Evolutionary conservation across 2,329 filamentous ascomycete species (phyloP), one percentile per base, ranked within the genome.

Genomic region (Ophiostoma perfectum): DNA sequence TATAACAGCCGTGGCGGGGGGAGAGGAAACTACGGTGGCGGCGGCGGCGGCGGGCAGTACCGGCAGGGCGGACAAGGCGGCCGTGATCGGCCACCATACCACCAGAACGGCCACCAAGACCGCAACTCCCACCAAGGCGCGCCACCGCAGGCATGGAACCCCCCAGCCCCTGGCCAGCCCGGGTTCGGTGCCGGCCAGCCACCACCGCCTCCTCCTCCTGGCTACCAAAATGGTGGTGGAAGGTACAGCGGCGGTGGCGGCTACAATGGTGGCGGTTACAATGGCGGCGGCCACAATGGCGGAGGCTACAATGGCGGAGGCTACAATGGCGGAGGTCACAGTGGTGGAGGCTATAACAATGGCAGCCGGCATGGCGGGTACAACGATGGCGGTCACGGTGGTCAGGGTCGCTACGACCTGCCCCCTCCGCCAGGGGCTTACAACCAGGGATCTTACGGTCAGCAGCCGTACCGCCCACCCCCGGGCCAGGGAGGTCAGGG

Each of bases 141-240:
- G 14, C 70, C 67, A 18, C 70, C 67, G 9, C 74, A 76, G 38
- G 73, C 74, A 2, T 81, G 79, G 78, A 75, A 78, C 18, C 81
- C 81, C 9, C 81, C 81, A 6, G 79, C 81, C 14, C 81, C 81
- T 47, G 81, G 81, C 5, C 74, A 77, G 63, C 75, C 78, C 16
- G 78, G 78, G 0, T 83, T 83, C 71, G 80, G 78, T 3, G 74
- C 75, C 38, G 79, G 79, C 16, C 73, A 78, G 16, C 81, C 80
- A 12, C 82, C 82, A 3, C 81, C 82, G 36, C 81, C 81, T n/a
- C 80, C 81, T 3, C 76, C 73, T 1, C 66, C 77, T 6, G 76
- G 75, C n/a, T 72, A 75, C 49, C 67, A 67, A 12, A 71, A 72
- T n/a, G 71, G 72, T 8, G 67, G 70, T 18, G 36, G 67, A 38